Conservation (phyloP, 1,284 basidiomycete genomes). For the Sutorius eximius region DNA sequence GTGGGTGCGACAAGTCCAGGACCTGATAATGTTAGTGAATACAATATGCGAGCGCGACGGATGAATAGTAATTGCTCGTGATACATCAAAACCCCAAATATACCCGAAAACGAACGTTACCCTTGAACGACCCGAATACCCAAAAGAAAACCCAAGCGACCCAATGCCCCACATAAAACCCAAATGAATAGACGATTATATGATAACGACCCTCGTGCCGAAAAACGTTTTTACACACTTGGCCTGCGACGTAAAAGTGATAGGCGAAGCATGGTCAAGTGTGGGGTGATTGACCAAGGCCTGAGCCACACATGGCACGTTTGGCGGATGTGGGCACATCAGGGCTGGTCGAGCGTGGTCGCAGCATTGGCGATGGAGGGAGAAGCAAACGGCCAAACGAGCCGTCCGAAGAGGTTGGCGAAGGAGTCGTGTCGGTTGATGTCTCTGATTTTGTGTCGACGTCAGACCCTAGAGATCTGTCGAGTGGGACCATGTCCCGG, state of each 20-base stretch:
- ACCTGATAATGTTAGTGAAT: conserved; percentile 23
- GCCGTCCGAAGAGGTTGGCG: conserved; percentile 28
- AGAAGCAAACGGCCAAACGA: conserved; percentile 11
- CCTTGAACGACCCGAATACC: conserved; percentile 3
- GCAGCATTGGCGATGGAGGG: conserved; percentile 26
- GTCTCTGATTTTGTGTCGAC: conserved; percentile 17
- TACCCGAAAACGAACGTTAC: conserved; percentile 9
- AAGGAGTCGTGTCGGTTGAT: conserved; percentile 17
- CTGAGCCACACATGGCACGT: conserved; percentile 10
- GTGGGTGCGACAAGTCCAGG: background rate
- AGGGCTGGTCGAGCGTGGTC: conserved; percentile 23
- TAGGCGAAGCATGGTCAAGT: conserved; percentile 14
- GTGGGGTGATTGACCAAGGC: conserved; percentile 16
- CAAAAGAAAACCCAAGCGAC: conserved; percentile 5
- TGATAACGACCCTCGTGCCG: conserved; percentile 22
- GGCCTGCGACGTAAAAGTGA: conserved; percentile 26
- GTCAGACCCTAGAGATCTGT: conserved; percentile 9
- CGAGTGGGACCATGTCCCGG: conserved; percentile 55
- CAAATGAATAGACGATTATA: conserved; percentile 16
- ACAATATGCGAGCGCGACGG: conserved; percentile 16
- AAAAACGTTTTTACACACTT: conserved; percentile 25
- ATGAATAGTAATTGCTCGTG: conserved; percentile 11
- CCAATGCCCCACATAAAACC: conserved; percentile 23
- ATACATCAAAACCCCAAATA: conserved; percentile 8
- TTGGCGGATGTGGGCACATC: conserved; percentile 16